Percentiles rank a stretch among this genome's conserved stretches.
Evolutionary conservation across 768 basidiomycete species (phyloP).

Genomic region (Mycena sanguinolenta): DNA sequence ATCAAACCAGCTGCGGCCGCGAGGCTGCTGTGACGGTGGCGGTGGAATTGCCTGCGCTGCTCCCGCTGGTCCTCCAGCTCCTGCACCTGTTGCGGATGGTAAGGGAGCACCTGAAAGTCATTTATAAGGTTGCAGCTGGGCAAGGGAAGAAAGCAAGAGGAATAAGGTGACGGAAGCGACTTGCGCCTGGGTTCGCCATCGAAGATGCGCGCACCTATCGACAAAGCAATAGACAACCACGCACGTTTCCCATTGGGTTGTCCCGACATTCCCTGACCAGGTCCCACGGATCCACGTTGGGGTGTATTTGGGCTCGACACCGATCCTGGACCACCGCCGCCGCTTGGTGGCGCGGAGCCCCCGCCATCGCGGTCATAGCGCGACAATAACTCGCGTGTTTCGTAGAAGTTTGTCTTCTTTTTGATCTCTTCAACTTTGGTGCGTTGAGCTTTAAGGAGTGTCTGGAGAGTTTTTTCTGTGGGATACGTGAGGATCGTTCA

Average conservation of each 20-base stretch:
- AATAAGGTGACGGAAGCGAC: too few relatives aligned
- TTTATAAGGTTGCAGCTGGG: too few relatives aligned
- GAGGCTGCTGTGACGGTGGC: conserved; percentile 51
- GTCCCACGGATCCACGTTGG: not conserved
- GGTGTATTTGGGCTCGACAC: conserved; percentile 12
- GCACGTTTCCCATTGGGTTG: not conserved
- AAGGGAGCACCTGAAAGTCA: not conserved
- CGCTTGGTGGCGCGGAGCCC: conserved; percentile 41
- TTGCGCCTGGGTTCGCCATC: too few relatives aligned
- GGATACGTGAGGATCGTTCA: not conserved
- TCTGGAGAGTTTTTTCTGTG: conserved; percentile 84
- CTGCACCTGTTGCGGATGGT: not conserved
- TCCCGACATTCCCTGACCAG: not conserved
- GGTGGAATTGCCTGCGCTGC: not conserved
- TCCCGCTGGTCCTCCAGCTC: not conserved
- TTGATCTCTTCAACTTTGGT: conserved; percentile 95
- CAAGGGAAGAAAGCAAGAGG: too few relatives aligned
- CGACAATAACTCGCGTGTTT: conserved; percentile 90
- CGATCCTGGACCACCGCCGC: not conserved
- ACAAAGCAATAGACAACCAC: too few relatives aligned
- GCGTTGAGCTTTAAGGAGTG: conserved; percentile 82
- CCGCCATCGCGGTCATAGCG: conserved; percentile 78
- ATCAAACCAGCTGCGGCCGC: conserved; percentile 87
- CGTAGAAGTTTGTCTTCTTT: conserved; percentile 97
- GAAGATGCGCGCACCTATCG: too few relatives aligned